Conservation (phyloP, 768 basidiomycete genomes). For the Mrakia blollopis region DNA sequence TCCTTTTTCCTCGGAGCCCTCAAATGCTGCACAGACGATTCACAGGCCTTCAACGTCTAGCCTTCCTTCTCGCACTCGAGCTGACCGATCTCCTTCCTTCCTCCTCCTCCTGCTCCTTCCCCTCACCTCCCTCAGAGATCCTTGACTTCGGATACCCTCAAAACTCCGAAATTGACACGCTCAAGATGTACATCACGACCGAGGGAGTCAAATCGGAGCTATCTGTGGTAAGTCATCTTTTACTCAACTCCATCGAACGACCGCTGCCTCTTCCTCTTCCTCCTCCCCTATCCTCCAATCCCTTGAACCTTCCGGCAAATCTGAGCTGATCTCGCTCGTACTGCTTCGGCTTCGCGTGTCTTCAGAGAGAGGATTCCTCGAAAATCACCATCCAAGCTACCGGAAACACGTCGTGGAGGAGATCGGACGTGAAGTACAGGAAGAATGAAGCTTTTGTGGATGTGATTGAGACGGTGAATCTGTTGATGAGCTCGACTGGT, state of each 20-base stretch:
- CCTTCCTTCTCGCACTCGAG: neutral
- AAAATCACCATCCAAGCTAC: conserved; percentile 98
- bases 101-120: neutral
- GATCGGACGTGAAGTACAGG: conserved; percentile 91
- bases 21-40: neutral
- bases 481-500: conserved; percentile 98
- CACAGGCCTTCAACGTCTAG: neutral
- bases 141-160: conserved; percentile 99
- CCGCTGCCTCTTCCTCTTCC: neutral
- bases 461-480: conserved; percentile 91
- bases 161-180: conserved; percentile 95
- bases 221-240: conserved; percentile 59
- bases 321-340: conserved; percentile 66
- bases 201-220: conserved; percentile 87
- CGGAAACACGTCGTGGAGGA: conserved; percentile 90
- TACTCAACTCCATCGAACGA: neutral
- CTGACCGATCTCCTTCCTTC: neutral
- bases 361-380: conserved; percentile 81
- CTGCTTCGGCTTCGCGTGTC: neutral
- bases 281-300: neutral
- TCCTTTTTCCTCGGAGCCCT: neutral
- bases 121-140: conserved; percentile 60
- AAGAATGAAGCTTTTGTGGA: conserved; percentile 99
- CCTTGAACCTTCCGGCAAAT: conserved; percentile 12
- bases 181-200: conserved; percentile 97